Evolutionary conservation across 192 early-diverging fungal species (phyloP), one percentile per base, ranked within the genome.

Genomic region (Backusella sp.): DNA sequence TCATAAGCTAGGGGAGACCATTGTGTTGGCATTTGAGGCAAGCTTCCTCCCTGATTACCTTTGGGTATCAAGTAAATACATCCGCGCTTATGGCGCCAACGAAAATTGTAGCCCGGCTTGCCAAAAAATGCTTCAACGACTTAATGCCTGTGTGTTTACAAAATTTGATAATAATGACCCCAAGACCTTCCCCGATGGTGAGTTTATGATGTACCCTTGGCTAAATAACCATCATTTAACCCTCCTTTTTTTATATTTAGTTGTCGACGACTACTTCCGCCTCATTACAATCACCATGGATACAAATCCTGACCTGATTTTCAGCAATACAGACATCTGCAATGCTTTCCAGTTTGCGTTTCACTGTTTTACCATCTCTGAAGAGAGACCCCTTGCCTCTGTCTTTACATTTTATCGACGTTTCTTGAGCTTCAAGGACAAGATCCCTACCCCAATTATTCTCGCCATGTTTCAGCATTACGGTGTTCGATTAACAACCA

Each of bases 251-350:
- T 79, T 37, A 28, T 68, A 52, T 72, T 8, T 82, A 95, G 94
- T 93, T 21, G 77, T 94, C 56, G 92, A 94, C 79, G 93, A 96
- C 66, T 94, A 92, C 79, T 92, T 92, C 80, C 79, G 86, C 56
- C 77, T 94, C 21, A 70, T 90, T 21, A 53, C 78, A 62, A 73
- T 84, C 59, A 80, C 87, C 49, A 11, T 89, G 67, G 89, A 89
- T 46, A 46, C 74, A 53, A 67, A 84, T 59, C 90, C 94, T 26
- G 36, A 77, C 65, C 73, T 89, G 34, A 84, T 91, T 53, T 67
- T 89, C 36, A 86, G 90, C 32, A 89, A 87, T 23, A 37, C 81
- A 6, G 76, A 91, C 19, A 81, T 93, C 49, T 78, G 86, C 11
- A 79, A 86, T 0, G 83, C 89, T 9, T 88, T 94, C 72, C 82